Evolutionary conservation across 495 filamentous ascomycete genomes (phyloP).

Genomic region (Pyrenula massariospora): DNA sequence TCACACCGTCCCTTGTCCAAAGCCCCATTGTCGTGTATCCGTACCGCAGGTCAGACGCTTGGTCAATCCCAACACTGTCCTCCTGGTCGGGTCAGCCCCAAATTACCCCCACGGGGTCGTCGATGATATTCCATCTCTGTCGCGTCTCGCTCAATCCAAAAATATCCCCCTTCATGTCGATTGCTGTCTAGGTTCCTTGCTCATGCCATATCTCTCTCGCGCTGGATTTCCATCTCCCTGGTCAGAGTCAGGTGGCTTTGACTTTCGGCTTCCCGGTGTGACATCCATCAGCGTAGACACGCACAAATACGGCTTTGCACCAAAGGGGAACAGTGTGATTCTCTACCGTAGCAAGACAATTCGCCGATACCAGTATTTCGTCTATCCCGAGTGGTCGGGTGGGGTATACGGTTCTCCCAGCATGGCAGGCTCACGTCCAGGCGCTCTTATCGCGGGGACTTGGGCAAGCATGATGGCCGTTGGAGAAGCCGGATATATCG

Average conservation of each 20-base stretch:
- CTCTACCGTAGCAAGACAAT: conserved; percentile 75
- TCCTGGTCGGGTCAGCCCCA: conserved; percentile 89
- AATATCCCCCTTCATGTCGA: conserved; percentile 89
- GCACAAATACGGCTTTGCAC: conserved; percentile 98
- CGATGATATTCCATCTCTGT: conserved; percentile 81
- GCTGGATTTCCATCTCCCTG: conserved; percentile 64
- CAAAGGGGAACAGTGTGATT: conserved; percentile 87
- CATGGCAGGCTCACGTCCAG: conserved; percentile 83
- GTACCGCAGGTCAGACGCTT: conserved; percentile 63
- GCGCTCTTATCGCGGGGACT: conserved; percentile 85
- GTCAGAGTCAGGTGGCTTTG: conserved; percentile 65
- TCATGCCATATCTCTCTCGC: conserved; percentile 80
- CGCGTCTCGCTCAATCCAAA: conserved; percentile 66
- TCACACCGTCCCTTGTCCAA: conserved; percentile 80
- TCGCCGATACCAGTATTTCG: conserved; percentile 86
- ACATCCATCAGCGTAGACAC: conserved; percentile 94
- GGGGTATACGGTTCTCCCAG: conserved; percentile 90
- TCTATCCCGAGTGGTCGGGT: conserved; percentile 88
- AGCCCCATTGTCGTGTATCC: conserved; percentile 75
- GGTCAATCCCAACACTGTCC: conserved; percentile 91
- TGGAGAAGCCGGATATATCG: conserved; percentile 82
- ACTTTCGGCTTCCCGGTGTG: conserved; percentile 89
- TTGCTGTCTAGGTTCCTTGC: conserved; percentile 92
- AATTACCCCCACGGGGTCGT: conserved; percentile 98
- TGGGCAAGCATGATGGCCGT: conserved; percentile 84